Base-by-base conservation (phyloP, 225 moss, liverwort and hornwort genomes). In the Pseudoscleropodium purum region DNA sequence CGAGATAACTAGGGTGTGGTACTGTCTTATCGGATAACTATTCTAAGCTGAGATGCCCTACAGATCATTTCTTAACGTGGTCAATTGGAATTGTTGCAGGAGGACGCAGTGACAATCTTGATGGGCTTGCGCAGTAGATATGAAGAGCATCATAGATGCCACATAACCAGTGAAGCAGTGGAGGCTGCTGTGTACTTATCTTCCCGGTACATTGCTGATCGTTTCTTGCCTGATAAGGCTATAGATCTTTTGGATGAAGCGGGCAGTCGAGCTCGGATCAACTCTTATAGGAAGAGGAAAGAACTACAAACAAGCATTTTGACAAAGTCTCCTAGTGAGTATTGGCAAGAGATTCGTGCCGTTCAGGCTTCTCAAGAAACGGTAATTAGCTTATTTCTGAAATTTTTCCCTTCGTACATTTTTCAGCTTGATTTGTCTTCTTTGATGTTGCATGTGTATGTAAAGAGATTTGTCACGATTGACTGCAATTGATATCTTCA, bases 211-310 rank as follows among this genome's bases (percentile, higher is more conserved):
- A 97, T 98, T 91, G 96, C 97, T 68, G 99, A 99, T 92, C 92
- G 99, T 37, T 99, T 94, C 88, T 94, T 99, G 81, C 99, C 99
- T 66, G 99, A 99, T 80, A 99, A 99, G 92, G 99, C 99, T 79
- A 97, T 99, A 88, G 99, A 99, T 89, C 93, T 97, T 59, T 86
- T 99, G 92, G 99, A 99, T 90, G 97, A 99, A 92, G 99, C 99
- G 82, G 99, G 97, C 69, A 97, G 97, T 91, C 97, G 96, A 75
- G 99, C 96, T 57, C 95, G 96, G 54, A 97, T 99, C 36, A 97
- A 97, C 88, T 96, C 97, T 7, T 96, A 67, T 61, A 95, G 88
- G 84, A 94, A 95, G 81, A 94, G 96, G 86, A 99, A 96, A 87
- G 96, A 97, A 89, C 94, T 91, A 56, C 96, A 97, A 91, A 94